Evolutionary conservation across 345 rosid genomes (phyloP), one percentile per base, ranked within the genome.

Genomic region (Triadica sebifera): DNA sequence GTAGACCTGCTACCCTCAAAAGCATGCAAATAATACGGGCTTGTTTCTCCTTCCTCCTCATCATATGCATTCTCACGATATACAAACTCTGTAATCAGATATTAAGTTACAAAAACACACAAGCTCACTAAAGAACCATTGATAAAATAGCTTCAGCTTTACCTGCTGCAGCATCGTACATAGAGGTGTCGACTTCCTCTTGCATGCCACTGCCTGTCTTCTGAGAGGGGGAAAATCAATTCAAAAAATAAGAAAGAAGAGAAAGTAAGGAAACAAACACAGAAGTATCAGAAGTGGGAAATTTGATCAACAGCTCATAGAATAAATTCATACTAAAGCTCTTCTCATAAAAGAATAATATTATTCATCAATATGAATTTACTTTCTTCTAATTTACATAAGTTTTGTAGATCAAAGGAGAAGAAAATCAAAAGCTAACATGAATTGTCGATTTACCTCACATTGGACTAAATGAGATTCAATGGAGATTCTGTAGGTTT

Each of bases 21-120:
- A 74, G 73, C 83, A 67, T 86, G 89, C 77, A 84, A 81, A 87
- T 88, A 89, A 77, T 85, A 93, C 43, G 87, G 70, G 74, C 87
- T 87, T 67, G 94, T 90, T 83, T 90, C 98, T 68, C 86, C 95
- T 81, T 95, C 99, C 78, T 91, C 98, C 75, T 96, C 98, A 79
- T 91, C 87, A 64, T 86, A 90, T 24, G 79, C 79, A 81, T 65
- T 82, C 66, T 81, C 90, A 70, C 74, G 83, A 73, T 88, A 93
- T 70, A 81, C 91, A 81, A 82, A 83, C 63, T 88, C 97, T 90
- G 87, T 59, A 79, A 57, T 83, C 69, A 56, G 76, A 71, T 71
- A 85, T 65, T 50, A 66, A 82, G n/a, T 55, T 39, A 63, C 76
- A 72, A 74, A 72, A 45, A 45, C 34, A 59, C 66, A 78, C n/a